Evolutionary conservation across 1,139 yeast genomes (phyloP).

Genomic region (Taphrina pruni): DNA sequence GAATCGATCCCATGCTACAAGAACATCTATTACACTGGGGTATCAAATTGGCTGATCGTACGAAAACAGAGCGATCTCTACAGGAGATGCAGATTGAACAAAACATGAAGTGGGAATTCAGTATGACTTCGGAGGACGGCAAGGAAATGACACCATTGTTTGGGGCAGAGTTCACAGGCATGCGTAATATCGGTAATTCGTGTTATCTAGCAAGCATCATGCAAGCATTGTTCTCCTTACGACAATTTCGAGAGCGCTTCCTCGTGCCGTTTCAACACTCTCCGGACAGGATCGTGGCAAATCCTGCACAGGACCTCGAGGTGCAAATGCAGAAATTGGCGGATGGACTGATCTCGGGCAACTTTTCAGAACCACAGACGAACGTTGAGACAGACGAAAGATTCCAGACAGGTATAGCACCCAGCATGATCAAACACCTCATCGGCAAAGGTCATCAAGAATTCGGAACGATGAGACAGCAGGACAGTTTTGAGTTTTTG

Average conservation of each 20-base stretch:
- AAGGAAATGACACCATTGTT: conserved; percentile 66
- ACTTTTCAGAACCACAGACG: conserved; percentile 65
- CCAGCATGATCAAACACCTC: conserved; percentile 72
- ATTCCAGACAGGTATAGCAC: conserved; percentile 79
- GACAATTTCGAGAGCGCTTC: conserved; percentile 51
- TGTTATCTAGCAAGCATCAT: conserved; percentile 85
- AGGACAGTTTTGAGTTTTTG: conserved; percentile 92
- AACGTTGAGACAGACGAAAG: conserved; percentile 52
- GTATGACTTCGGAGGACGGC: conserved; percentile 76
- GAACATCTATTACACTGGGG: conserved; percentile 65
- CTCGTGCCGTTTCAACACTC: conserved; percentile 39
- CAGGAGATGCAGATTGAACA: conserved; percentile 91
- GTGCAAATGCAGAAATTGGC: conserved; percentile 78
- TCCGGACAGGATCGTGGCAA: conserved; percentile 47
- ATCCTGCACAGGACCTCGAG: conserved; percentile 69
- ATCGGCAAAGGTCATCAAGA: conserved; percentile 82
- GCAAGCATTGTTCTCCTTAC: conserved; percentile 68
- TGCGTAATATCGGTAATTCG: conserved; percentile 88
- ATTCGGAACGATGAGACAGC: conserved; percentile 85
- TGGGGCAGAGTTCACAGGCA: conserved; percentile 76
- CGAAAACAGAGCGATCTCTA: conserved; percentile 78
- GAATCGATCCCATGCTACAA: conserved; percentile 68
- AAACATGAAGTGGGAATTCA: conserved; percentile 90
- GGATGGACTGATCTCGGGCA: conserved; percentile 78
- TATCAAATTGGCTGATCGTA: conserved; percentile 66